Conservation (phyloP, 805 yeast genomes). For the Candida nanaspora region DNA sequence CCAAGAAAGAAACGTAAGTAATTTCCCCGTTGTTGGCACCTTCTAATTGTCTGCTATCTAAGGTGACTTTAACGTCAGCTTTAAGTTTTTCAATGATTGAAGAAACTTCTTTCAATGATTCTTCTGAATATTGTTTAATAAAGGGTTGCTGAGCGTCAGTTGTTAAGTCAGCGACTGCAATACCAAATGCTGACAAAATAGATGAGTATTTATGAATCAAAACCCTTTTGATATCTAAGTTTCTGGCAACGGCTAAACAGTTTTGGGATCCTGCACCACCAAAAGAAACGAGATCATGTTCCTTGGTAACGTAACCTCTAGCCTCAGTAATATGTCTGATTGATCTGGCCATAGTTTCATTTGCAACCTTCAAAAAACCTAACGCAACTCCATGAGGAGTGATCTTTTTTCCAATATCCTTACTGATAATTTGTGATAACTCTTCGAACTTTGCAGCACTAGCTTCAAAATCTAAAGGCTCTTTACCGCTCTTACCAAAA, state of each 20-base stretch:
- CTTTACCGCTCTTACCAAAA: conserved; percentile 37
- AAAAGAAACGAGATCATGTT: conserved; percentile 37
- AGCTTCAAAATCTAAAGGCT: conserved; percentile 28
- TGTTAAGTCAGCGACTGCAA: conserved; percentile 30
- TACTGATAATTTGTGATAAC: conserved; percentile 30
- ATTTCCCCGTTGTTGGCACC: conserved; percentile 66
- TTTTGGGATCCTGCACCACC: conserved; percentile 48
- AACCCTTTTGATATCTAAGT: conserved; percentile 33
- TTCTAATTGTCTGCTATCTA: conserved; percentile 29
- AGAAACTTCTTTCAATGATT: conserved; percentile 18
- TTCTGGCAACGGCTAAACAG: conserved; percentile 34
- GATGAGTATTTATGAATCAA: conserved; percentile 40
- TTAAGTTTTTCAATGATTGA: conserved; percentile 28
- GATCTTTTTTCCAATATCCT: conserved; percentile 22
- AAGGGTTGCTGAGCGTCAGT: conserved; percentile 2
- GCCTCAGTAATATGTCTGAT: conserved; percentile 40
- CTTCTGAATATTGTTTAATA: not conserved
- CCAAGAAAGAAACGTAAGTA: conserved; percentile 48
- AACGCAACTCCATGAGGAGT: conserved; percentile 37
- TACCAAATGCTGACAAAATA: conserved; percentile 40
- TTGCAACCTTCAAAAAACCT: conserved; percentile 40
- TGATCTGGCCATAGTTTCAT: conserved; percentile 40
- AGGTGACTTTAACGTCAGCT: conserved; percentile 32
- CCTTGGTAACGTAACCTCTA: conserved; percentile 34
- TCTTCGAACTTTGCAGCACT: conserved; percentile 29